Base-by-base conservation (phyloP, 2,329 filamentous ascomycete genomes). In the Pseudogymnoascus sp. region DNA sequence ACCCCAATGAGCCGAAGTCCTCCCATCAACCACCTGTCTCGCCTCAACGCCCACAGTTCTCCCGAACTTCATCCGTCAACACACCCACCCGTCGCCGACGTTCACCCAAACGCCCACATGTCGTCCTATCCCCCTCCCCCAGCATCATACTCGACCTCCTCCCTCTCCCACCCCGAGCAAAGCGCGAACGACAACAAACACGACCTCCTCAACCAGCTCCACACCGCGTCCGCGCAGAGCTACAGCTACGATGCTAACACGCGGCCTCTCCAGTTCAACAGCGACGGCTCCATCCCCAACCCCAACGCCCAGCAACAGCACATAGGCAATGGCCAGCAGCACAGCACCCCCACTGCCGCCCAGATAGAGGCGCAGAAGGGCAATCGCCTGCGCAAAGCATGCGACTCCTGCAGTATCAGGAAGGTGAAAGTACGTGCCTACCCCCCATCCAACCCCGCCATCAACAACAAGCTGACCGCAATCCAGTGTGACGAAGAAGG, bases 401-500 rank as follows among this genome's bases (percentile, higher is more conserved):
- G 80, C 71, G 80, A 82, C 71, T 79, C 78, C 65, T 82, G 80
- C 66, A 81, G 78, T 70, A 78, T 80, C 62, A 75, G 80, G 35
- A 82, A 82, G 70, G 80, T 82, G 62, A 82, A 82, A 75, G 79
- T 81, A 70, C 63, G 70, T 59, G 60, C 15, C n/a, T 29, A 19
- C n/a, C 11, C 61, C 46, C 46, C 46, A 40, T 17, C 35, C 63
- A 15, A 53, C 21, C 35, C n/a, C 15, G 11, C 38, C 23, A 19
- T 44, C 63, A 9, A 23, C 67, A 50, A 60, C 67, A 50, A 60
- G 21, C 70, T 61, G 31, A 46, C 44, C 17, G 63, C 59, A 37
- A 33, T 53, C 61, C 65, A 87, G 82, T 88, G 86, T 75, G 86
- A 88, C 71, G 83, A 87, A 69, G 79, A 79, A 42, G 85, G 85